Base-by-base conservation (phyloP, 306 rosid species). In the Potentilla sterilis region DNA sequence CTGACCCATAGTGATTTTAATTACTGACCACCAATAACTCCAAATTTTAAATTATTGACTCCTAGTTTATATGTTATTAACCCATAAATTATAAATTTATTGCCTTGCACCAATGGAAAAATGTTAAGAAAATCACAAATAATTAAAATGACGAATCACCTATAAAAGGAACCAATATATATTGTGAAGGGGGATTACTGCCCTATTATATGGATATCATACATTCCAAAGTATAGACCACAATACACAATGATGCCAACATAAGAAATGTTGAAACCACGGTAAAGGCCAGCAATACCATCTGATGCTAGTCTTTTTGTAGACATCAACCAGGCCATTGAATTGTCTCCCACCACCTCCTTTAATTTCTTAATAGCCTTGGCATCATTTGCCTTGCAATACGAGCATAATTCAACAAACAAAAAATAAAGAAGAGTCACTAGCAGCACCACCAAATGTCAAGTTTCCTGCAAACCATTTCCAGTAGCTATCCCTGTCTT, bases 401-500 rank as follows among this genome's bases (percentile, higher is more conserved):
- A 51, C 95, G 85, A 21, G 97, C 93, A 41, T 86, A 92, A 75
- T 92, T 96, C 81, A 92, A 78, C 7, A 92, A 64, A 89, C 93
- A 67, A 92, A 89, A 52, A 89, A 62, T 1, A 87, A 83, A 4
- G 97, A 89, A 67, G 89, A 82, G 54, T 89, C 90, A 72, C 96
- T 95, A 14, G 97, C 97, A 40, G 95, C 95, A 42, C 89, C 87
- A 79, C 97, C 97, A 22, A 95, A 92, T 77, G 87, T 93, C 72
- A 91, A 18, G 80, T 91, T 91, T 21, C 95, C 97, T 0, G 83
- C 95, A 70, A 91, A 80, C 94, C 91, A 85, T 76, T 91, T 91
- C 97, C 89, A 87, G 82, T 89, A 91, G 19, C 97, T 95, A 83
- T 91, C 95, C 46, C 59, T 81, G 68, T 89, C 97, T 73, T 91